A percentile compares a stretch with the other conserved stretches of the same genome.
Conservation (phyloP, 2,329 filamentous ascomycete species). For the Calycina herbarum region DNA sequence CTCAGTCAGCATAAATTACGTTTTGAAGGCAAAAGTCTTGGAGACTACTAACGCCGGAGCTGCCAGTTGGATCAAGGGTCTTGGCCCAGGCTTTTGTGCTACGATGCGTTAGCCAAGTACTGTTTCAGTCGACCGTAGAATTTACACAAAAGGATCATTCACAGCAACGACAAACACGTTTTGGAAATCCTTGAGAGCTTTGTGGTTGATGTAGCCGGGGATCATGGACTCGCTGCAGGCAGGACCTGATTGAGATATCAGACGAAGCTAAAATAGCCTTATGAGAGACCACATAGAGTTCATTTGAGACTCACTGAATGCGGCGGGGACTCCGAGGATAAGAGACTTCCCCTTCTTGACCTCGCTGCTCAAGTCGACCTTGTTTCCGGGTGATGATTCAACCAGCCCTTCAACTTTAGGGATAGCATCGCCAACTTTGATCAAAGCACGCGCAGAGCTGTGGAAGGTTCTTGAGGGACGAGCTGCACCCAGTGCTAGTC, state of each 20-base stretch:
- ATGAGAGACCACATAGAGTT: not conserved
- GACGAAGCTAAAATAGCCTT: not conserved
- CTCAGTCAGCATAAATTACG: not conserved
- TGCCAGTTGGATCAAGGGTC: conserved; percentile 17
- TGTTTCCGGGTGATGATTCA: conserved; percentile 83
- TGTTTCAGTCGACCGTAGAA: conserved; percentile 20
- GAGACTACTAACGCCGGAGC: conserved; percentile 55
- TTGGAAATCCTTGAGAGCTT: conserved; percentile 74
- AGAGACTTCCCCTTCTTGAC: conserved; percentile 70
- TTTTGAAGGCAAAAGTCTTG: not conserved
- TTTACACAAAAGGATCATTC: conserved; percentile 93
- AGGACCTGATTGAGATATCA: conserved; percentile 44
- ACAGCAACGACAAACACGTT: conserved; percentile 87
- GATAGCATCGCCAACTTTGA: conserved; percentile 77
- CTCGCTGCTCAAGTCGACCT: conserved; percentile 78
- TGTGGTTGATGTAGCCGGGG: conserved; percentile 80
- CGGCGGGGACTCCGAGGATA: conserved; percentile 81
- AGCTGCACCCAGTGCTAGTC: conserved; percentile 23
- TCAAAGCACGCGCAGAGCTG: conserved; percentile 58
- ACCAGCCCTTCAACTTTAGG: conserved; percentile 71
- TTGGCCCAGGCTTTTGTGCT: conserved; percentile 20
- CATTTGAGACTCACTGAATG: conserved; percentile 57
- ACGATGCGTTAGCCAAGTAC: not conserved
- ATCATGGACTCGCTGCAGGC: conserved; percentile 71
- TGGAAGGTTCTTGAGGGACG: conserved; percentile 53